A percentile compares a stretch with the other conserved stretches of the same genome.
phyloP scores from a whole-genome alignment of 2,329 filamentous ascomycete genomes.

The Seiridium cupressi region DNA sequence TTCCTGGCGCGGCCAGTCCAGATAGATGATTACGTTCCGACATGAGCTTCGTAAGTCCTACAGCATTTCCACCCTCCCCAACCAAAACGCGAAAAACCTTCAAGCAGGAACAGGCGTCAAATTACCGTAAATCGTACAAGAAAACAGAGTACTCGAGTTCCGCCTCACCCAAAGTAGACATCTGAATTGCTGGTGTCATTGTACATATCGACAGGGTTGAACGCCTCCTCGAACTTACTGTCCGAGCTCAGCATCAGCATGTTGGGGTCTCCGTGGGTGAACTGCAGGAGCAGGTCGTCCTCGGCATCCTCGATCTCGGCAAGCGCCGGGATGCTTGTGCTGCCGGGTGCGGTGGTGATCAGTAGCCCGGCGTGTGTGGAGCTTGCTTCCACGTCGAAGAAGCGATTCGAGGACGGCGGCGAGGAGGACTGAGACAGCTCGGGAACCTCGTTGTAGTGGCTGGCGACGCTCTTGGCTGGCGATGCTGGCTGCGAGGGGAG shows the following conservation, averaged over 20 bases:
- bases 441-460: conserved; percentile 57
- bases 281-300: conserved; percentile 46
- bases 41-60: conserved; percentile 5
- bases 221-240: conserved; percentile 53
- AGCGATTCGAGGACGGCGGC: conserved; percentile 38
- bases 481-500: conserved; percentile 35
- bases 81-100: not conserved
- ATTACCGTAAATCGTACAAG: conserved; percentile 3
- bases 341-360: conserved; percentile 28
- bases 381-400: conserved; percentile 45
- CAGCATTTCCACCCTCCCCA: not conserved
- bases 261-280: conserved; percentile 40
- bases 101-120: not conserved
- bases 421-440: conserved; percentile 62
- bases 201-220: conserved; percentile 49
- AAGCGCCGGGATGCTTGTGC: conserved; percentile 25
- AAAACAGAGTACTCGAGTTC: conserved; percentile 6
- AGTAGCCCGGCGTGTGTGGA: conserved; percentile 28
- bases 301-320: conserved; percentile 31
- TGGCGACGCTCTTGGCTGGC: conserved; percentile 48
- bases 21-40: not conserved
- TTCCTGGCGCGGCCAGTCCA: not conserved
- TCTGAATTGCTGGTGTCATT: conserved; percentile 44
- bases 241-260: conserved; percentile 43
- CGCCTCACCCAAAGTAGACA: conserved; percentile 44